Base-by-base conservation (phyloP, 2,329 filamentous ascomycete genomes). In the Talaromyces pinophilus region DNA sequence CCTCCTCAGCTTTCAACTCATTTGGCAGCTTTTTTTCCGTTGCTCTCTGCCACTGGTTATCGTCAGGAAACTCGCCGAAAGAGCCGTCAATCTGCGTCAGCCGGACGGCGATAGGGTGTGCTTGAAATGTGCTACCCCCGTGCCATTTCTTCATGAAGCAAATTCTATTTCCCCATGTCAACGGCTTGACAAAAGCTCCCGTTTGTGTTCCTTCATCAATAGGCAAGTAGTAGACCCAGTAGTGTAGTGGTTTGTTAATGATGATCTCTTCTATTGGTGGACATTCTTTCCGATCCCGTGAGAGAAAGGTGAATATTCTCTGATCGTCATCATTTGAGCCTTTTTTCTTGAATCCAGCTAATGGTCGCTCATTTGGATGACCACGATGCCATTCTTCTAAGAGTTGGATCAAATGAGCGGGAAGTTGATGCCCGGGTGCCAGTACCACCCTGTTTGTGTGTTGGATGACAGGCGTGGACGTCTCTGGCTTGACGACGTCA, bases 341-440 rank as follows among this genome's bases (percentile, higher is more conserved):
- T 8, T 8, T 44, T 3, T 44, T 60, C 17, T 19, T 8, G 11
- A 42, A 40, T 2, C 38, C 4, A 38, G 64, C 57, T 19, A 44
- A 33, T 30, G 64, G 57, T 11, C 22, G 59, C 19, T 46, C 38
- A 28, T 28, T 25, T 35, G 59, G 48, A 22, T 62, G 64, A 8
- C 40, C 50, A 15, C 22, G 46, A 6, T 66, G 64, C 64, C 64
- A 62, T 30, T 66, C 64, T 40, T 66, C 64, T 7, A 66, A 19
- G 1, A 66, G 48, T 22, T 46, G 28, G 19, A 62, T 52, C 6
- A 66, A 25, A 44, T 66, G 64, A 11, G n/a, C 59, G 0, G 64
- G 64, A 11, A 66, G 63, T 30, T 65, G 46, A n/a, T 52, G 25
- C 1, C 3, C 28, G 4, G 35, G 25, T 25, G 46, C 59, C 48